Percentiles rank a stretch among this genome's conserved stretches.
Conservation (phyloP, 2,329 filamentous ascomycete species). For the Trichophyton mentagrophytes region DNA sequence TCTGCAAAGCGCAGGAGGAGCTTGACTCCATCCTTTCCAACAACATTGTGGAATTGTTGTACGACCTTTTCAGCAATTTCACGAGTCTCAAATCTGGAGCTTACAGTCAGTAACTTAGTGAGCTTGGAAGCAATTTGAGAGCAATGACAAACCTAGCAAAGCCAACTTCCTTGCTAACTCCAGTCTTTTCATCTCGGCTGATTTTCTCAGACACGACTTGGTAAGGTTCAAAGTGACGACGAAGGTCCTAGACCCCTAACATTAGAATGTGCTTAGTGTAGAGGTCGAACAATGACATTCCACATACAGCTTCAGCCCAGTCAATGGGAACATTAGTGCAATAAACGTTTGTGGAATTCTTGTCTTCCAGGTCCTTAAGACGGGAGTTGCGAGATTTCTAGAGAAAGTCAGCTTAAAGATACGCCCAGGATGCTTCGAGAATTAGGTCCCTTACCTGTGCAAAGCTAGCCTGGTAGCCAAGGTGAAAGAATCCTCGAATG, state of each 20-base stretch:
- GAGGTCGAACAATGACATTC: neutral
- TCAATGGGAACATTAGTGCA: slow-evolving; percentile 91
- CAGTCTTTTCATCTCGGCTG: slow-evolving; percentile 70
- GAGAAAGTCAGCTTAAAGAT: slow-evolving; percentile 20
- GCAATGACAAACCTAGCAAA: slow-evolving; percentile 65
- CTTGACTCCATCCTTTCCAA: slow-evolving; percentile 67
- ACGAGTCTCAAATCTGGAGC: slow-evolving; percentile 66
- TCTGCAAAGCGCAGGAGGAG: slow-evolving; percentile 95
- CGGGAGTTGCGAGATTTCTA: slow-evolving; percentile 97
- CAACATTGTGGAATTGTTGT: slow-evolving; percentile 66
- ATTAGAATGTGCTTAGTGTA: slow-evolving; percentile 9
- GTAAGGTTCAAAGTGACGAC: slow-evolving; percentile 45
- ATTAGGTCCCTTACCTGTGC: slow-evolving; percentile 53
- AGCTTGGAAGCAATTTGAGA: neutral
- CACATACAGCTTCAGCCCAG: slow-evolving; percentile 73
- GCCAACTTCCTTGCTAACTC: slow-evolving; percentile 89
- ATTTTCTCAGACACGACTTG: slow-evolving; percentile 87
- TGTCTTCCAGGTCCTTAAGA: slow-evolving; percentile 89
- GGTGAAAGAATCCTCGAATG: slow-evolving; percentile 85
- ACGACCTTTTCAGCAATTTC: slow-evolving; percentile 87
- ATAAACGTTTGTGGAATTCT: slow-evolving; percentile 84
- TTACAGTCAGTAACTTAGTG: neutral
- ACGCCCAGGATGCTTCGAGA: slow-evolving; percentile 1
- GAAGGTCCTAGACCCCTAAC: slow-evolving; percentile 47
- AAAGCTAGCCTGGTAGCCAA: slow-evolving; percentile 96